Evolutionary conservation across 495 filamentous ascomycete genomes (phyloP), one percentile per base, ranked within the genome.

Genomic region (Acidiella bohemica): DNA sequence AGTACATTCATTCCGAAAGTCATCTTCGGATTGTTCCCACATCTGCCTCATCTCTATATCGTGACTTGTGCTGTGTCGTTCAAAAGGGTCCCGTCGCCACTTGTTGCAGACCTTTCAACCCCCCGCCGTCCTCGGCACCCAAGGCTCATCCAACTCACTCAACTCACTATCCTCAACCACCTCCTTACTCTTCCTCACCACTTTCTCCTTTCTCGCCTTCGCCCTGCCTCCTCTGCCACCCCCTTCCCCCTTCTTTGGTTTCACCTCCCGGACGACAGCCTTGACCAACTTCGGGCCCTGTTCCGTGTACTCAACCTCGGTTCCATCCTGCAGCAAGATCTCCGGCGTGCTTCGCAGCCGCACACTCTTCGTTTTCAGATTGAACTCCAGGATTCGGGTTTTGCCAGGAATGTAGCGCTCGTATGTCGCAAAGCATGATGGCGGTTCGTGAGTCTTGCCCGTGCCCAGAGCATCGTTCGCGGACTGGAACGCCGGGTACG

Each of bases 341-440:
- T 22, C n/a, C 23, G 47, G 47, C 16, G 47, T 34, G 13, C 23
- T 27, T n/a, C 16, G 12, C 10, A 46, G 17, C 7, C 47, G 28
- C 32, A 50, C 28, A 25, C 28, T 37, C 10, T 14, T 6, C 12
- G n/a, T 27, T 2, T 9, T 4, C 10, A 19, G 22, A 21, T 50
- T 41, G 22, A 19, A 41, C 21, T 50, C 47, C 22, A 50, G 6
- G 16, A 50, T 36, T 10, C 42, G 35, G 18, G 6, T 20, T 22
- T 45, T 45, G 6, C 42, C 42, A 1, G 42, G 29, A 25, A 36
- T 37, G 32, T 22, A 50, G 4, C 5, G 20, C 17, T 40, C 41
- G 32, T 16, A 41, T 12, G 31, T 11, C 22, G 14, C 10, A 22
- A 44, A 34, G 14, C 36, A 29, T 2, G 14, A 2, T 19, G 46